Conservation (phyloP, 2,329 filamentous ascomycete genomes). For the Cordyceps javanica region DNA sequence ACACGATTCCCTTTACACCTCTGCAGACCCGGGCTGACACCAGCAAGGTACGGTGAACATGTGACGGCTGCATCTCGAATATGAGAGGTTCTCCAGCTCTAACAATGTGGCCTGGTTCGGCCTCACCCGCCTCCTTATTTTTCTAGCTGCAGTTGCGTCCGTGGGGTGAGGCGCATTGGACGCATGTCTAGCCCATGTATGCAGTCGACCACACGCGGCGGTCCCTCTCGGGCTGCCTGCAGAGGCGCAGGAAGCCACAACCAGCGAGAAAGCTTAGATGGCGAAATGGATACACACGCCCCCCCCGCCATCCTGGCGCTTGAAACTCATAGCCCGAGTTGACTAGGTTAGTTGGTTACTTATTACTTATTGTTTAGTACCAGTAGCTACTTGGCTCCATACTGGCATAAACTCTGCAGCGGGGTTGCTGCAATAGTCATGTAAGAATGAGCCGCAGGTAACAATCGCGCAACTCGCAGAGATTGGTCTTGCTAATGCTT, state of each 20-base stretch:
- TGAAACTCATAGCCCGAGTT: background rate
- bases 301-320: background rate
- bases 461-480: too few species aligned
- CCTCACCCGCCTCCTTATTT: background rate
- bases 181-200: background rate
- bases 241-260: background rate
- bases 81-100: too few species aligned
- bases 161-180: too few species aligned
- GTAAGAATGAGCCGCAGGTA: too few species aligned
- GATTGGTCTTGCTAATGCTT: too few species aligned
- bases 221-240: background rate
- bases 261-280: background rate
- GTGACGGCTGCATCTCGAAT: background rate
- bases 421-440: too few species aligned
- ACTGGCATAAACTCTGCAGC: too few species aligned
- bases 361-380: too few species aligned
- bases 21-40: background rate
- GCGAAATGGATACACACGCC: background rate
- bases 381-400: too few species aligned
- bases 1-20: too few species aligned
- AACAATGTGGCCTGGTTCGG: background rate
- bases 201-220: background rate
- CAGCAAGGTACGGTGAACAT: background rate
- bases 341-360: background rate
- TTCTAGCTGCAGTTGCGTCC: too few species aligned